Evolutionary conservation across 768 basidiomycete species (phyloP).

Genomic region (Agaricus blazei): DNA sequence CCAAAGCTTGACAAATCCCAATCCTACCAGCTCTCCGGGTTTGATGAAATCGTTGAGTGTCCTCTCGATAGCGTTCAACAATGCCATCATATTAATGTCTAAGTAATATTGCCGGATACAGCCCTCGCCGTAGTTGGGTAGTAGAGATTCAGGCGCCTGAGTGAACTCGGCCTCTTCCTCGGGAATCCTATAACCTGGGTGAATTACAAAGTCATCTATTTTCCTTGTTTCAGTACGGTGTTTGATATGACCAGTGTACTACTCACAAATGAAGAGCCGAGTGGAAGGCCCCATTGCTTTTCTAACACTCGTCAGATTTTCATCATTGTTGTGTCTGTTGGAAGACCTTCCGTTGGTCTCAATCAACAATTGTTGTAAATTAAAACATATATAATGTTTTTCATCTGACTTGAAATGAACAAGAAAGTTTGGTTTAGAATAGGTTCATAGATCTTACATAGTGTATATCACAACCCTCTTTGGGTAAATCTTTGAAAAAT

Average conservation of each 20-base stretch:
- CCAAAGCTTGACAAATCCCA: conserved; percentile 27
- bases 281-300: conserved; percentile 29
- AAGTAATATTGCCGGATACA: conserved; percentile 32
- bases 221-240: neutral
- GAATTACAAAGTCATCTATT: conserved; percentile 33
- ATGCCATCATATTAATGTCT: conserved; percentile 40
- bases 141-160: conserved; percentile 37
- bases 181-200: conserved; percentile 16
- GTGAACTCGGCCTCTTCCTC: neutral
- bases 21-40: conserved; percentile 23
- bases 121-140: conserved; percentile 42
- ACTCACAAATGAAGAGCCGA: conserved; percentile 32
- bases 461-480: conserved; percentile 29
- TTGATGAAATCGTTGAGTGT: conserved; percentile 32
- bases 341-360: conserved; percentile 32
- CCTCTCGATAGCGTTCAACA: conserved; percentile 37
- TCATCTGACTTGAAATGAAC: conserved; percentile 17
- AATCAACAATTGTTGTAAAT: neutral
- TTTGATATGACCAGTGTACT: neutral
- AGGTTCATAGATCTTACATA: conserved; percentile 22
- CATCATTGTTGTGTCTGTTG: conserved; percentile 12
- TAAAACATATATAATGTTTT: conserved; percentile 23
- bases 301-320: conserved; percentile 29
- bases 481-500: conserved; percentile 32
- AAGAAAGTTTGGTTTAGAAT: neutral